Conservation (phyloP, 805 yeast species). For the Jamesozyma rosinii region DNA sequence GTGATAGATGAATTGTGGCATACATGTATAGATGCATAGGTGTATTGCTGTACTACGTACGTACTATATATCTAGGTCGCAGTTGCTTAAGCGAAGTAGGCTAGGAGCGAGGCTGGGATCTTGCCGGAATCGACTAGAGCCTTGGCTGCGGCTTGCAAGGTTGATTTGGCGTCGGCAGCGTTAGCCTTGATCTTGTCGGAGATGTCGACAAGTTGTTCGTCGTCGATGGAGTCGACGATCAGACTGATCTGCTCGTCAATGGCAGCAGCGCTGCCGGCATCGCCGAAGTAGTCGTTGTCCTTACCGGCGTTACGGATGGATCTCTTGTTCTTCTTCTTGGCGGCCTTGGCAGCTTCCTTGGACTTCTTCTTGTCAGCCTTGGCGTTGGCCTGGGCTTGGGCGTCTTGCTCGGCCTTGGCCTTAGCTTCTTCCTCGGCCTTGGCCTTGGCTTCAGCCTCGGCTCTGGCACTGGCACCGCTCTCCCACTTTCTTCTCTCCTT, state of each 20-base stretch:
- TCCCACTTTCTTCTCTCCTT: slow-evolving; percentile 96
- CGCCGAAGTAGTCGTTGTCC: slow-evolving; percentile 79
- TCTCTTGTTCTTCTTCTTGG: slow-evolving; percentile 95
- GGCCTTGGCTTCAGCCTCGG: slow-evolving; percentile 87
- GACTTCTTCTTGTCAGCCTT: slow-evolving; percentile 84
- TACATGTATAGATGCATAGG: too few species aligned
- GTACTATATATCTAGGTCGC: too few species aligned
- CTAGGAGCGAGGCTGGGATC: slow-evolving; percentile 42
- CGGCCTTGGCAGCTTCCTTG: slow-evolving; percentile 82
- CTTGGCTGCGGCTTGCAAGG: slow-evolving; percentile 46
- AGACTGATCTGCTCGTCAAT: slow-evolving; percentile 75
- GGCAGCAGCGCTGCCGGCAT: slow-evolving; percentile 52
- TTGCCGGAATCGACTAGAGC: slow-evolving; percentile 47
- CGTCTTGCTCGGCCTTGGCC: slow-evolving; percentile 69
- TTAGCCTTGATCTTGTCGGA: slow-evolving; percentile 56
- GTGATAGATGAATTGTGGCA: too few species aligned
- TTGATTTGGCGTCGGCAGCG: slow-evolving; percentile 48
- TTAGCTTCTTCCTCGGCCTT: slow-evolving; percentile 83
- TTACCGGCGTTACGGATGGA: slow-evolving; percentile 71
- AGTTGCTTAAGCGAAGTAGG: slow-evolving; percentile 43
- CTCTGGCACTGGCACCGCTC: slow-evolving; percentile 92
- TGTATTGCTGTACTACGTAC: too few species aligned
- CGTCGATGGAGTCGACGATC: slow-evolving; percentile 73
- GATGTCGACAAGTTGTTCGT: slow-evolving; percentile 63
- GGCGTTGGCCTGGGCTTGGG: slow-evolving; percentile 48